A percentile compares a stretch with the other conserved stretches of the same genome.
phyloP scores from a whole-genome alignment of 2,329 filamentous ascomycete species.

The Aspergillus tubingensis region DNA sequence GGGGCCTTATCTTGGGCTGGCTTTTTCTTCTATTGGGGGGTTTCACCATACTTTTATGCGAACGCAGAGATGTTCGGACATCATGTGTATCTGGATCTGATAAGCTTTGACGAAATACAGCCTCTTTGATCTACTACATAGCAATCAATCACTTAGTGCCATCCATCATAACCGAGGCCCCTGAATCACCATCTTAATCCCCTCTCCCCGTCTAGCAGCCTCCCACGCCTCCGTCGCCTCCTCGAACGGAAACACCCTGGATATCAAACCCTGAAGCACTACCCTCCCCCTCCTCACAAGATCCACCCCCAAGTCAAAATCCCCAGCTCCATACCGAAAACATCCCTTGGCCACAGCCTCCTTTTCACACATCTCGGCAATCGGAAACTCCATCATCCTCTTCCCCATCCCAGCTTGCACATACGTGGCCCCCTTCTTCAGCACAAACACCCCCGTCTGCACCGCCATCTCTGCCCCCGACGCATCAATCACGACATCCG shows the following conservation, averaged over 20 bases:
- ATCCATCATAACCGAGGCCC: too few species aligned
- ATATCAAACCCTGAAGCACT: conserved; percentile 29
- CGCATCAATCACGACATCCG: conserved; percentile 39
- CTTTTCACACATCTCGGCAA: conserved; percentile 35
- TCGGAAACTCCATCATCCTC: conserved; percentile 37
- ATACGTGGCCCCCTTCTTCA: conserved; percentile 26
- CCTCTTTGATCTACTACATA: too few species aligned
- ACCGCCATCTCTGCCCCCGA: conserved; percentile 46
- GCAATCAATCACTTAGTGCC: too few species aligned
- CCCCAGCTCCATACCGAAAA: conserved; percentile 32
- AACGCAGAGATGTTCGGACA: too few species aligned
- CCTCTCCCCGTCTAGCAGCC: conserved; percentile 14
- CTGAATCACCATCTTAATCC: conserved; percentile 10
- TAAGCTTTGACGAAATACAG: too few species aligned
- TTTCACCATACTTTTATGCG: too few species aligned
- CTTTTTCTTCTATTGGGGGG: too few species aligned
- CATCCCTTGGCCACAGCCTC: conserved; percentile 32
- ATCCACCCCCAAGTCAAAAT: conserved; percentile 38
- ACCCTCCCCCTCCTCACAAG: conserved; percentile 32
- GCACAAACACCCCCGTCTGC: conserved; percentile 43
- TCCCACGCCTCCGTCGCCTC: conserved; percentile 34
- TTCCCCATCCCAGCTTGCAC: conserved; percentile 38
- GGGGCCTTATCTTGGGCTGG: too few species aligned
- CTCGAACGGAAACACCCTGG: conserved; percentile 32
- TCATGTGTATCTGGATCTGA: too few species aligned